Evolutionary conservation across 768 basidiomycete genomes (phyloP), one percentile per base, ranked within the genome.

Genomic region (Dendrothele bispora): DNA sequence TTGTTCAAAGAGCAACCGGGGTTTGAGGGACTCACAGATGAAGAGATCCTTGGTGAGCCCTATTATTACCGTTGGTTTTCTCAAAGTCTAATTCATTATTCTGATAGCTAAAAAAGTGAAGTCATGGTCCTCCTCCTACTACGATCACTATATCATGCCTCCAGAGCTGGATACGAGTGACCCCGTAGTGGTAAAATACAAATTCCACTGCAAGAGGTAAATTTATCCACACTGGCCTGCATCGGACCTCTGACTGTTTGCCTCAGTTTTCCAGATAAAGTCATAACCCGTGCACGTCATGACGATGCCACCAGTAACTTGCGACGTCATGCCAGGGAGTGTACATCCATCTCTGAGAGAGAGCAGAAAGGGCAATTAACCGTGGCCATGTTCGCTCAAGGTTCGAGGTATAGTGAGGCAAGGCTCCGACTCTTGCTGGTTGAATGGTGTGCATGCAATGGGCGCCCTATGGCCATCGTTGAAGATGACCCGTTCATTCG

Each of bases 331-430:
- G n/a, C n/a, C n/a, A n/a, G n/a, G n/a, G n/a, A n/a, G n/a, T n/a
- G n/a, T n/a, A n/a, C n/a, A n/a, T n/a, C n/a, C n/a, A n/a, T n/a
- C n/a, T n/a, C n/a, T n/a, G n/a, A n/a, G n/a, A n/a, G n/a, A n/a
- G n/a, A n/a, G n/a, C n/a, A n/a, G n/a, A n/a, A n/a, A n/a, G n/a
- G n/a, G n/a, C 37, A 38, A 21, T 7, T 17, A 10, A 38, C 37
- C 22, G 18, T 38, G n/a, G 7, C 43, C 3, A 18, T 12, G 1
- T 56, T 25, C 43, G 53, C 49, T 3, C 7, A 18, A 6, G 55
- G 55, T 7, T 46, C 22, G 4, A 43, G 44, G 2, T 52, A 56
- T 45, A 34, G 32, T 15, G 27, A 32, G 17, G 44, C 49, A 5
- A 39, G 2, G 67, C 47, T 4, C 10, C 41, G 41, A n/a, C 21